Percentiles rank a stretch among this genome's conserved stretches.
These are phyloP conservation scores for Peronospora farinosa DNA, from an alignment of 352 stramenopile genomes.

Conservation along the genomic window DNA sequence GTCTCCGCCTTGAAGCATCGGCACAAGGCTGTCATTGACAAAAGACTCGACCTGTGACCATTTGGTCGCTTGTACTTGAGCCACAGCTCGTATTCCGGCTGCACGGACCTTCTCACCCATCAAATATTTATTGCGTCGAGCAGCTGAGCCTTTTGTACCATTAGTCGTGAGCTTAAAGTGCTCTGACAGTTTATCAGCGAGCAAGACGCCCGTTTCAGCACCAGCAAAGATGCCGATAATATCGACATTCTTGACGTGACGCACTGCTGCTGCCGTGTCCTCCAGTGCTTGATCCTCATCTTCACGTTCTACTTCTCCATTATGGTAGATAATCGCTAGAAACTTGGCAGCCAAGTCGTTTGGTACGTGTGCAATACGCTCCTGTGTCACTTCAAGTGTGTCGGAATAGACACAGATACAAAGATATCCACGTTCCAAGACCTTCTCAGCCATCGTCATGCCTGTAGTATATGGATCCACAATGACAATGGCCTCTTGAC, in stretches of 20 bases:
- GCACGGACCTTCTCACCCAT: constrained; percentile 82
- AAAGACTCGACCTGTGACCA: constrained; percentile 81
- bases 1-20: constrained; percentile 21
- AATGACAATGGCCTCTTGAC: constrained; percentile 79
- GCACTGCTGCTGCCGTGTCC: constrained; percentile 36
- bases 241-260: constrained; percentile 31
- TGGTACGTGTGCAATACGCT: constrained; percentile 65
- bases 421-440: constrained; percentile 79
- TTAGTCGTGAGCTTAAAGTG: constrained; percentile 85
- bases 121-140: constrained; percentile 86
- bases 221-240: constrained; percentile 85
- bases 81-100: constrained; percentile 69
- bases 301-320: constrained; percentile 36
- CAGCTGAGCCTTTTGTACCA: constrained; percentile 64
- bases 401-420: constrained; percentile 75
- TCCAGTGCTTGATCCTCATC: constrained; percentile 26
- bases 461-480: constrained; percentile 94
- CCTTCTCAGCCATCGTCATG: constrained; percentile 87
- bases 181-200: constrained; percentile 88
- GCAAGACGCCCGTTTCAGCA: constrained; percentile 90
- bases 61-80: constrained; percentile 62
- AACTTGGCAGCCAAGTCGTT: constrained; percentile 45
- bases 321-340: constrained; percentile 64
- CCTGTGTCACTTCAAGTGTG: constrained; percentile 64
- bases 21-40: constrained; percentile 57